Evolutionary conservation across 2,329 filamentous ascomycete genomes (phyloP), one percentile per base, ranked within the genome.

Genomic region (Thermothelomyces thermophilus): DNA sequence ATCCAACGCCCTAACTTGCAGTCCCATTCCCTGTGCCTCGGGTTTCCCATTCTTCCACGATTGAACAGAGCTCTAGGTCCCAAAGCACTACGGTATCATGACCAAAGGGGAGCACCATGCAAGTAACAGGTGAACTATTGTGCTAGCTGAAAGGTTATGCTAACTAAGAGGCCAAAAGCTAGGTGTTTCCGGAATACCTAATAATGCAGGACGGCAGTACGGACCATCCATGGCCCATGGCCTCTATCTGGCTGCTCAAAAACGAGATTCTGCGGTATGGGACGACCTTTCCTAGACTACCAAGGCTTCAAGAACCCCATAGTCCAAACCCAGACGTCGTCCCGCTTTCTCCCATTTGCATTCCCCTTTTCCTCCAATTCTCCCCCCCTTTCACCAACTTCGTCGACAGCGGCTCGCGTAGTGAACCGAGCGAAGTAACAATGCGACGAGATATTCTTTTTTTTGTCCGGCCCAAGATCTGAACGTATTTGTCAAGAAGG

Each of bases 261-360:
- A 51, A 56, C 47, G 37, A 58, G 50, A 48, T 43, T 40, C 41
- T 53, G 50, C 42, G 45, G 51, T 51, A 52, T 55, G 52, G 51
- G 43, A 44, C 37, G 51, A 57, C 48, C 51, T 60, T 61, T 61
- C 59, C 59, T 59, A 58, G 54, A 58, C 56, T 56, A 51, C 55
- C 56, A 55, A 54, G 56, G 52, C 46, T 54, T 56, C 48, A 56
- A 55, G 52, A 51, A 53, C 54, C 50, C 48, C 57, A 55, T 57
- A 60, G 58, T 54, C 59, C 57, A 62, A 57, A 51, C 55, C 48
- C 52, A 46, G 37, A 39, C 42, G 48, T 46, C 48, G 45, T 46
- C 43, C 43, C 39, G 37, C 31, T 40, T 33, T 28, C 33, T 26
- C 13, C 28, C 47, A 41, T 47, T 46, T 36, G 13, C 31, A 24